phyloP scores from a whole-genome alignment of 1,139 yeast species.

The Waltiozyma sp. region DNA sequence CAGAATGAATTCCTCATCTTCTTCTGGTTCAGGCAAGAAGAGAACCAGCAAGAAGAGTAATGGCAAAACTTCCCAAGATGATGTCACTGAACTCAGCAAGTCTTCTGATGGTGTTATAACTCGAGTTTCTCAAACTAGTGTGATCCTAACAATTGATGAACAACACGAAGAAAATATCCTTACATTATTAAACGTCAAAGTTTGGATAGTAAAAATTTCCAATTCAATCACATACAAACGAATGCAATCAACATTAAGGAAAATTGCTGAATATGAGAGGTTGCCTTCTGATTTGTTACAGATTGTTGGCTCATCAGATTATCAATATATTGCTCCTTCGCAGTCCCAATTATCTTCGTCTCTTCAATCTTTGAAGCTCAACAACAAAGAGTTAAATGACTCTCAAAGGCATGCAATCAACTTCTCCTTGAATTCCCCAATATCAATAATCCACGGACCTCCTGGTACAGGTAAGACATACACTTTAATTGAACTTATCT shows the following conservation, averaged over 20 bases:
- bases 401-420: slow-evolving; percentile 64
- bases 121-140: slow-evolving; percentile 11
- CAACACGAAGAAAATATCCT: slow-evolving; percentile 32
- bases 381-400: slow-evolving; percentile 45
- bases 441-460: slow-evolving; percentile 63
- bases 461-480: slow-evolving; percentile 82
- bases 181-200: slow-evolving; percentile 32
- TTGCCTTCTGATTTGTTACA: slow-evolving; percentile 28
- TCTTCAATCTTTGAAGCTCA: slow-evolving; percentile 23
- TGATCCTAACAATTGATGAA: slow-evolving; percentile 57
- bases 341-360: slow-evolving; percentile 4
- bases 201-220: slow-evolving; percentile 58
- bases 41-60: slow-evolving; percentile 3
- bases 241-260: slow-evolving; percentile 72
- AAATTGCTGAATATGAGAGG: slow-evolving; percentile 34
- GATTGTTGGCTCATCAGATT: slow-evolving; percentile 33
- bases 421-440: slow-evolving; percentile 36
- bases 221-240: slow-evolving; percentile 64
- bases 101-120: slow-evolving; percentile 50
- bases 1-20: not conserved
- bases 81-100: slow-evolving; percentile 4
- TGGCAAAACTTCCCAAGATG: slow-evolving; percentile 1
- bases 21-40: not conserved
- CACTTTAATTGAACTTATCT: slow-evolving; percentile 74
- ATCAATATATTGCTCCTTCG: slow-evolving; percentile 20